phyloP scores from a whole-genome alignment of 208 protist species.

The Wallacemonas sp. region DNA sequence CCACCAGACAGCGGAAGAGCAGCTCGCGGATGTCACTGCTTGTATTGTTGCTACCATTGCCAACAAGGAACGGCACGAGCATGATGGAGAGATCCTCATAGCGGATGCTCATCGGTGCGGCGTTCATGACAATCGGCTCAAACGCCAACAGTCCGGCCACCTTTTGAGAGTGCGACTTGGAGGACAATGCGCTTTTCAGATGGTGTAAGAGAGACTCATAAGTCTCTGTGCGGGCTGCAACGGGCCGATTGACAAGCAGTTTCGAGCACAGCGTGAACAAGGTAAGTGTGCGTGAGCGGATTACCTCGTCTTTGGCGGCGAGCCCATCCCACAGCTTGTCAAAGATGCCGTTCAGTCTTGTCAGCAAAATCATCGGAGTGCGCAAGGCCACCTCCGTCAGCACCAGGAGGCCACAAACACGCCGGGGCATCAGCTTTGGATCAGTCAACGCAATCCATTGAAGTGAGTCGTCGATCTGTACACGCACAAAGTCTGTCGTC shows the following conservation, averaged over 20 bases:
- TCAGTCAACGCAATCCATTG: constrained; percentile 45
- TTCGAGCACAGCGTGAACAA: constrained; percentile 76
- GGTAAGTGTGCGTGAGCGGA: constrained; percentile 45
- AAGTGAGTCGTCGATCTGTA: constrained; percentile 61
- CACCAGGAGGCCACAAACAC: constrained; percentile 71
- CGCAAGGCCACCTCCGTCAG: constrained; percentile 64
- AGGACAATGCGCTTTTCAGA: constrained; percentile 54
- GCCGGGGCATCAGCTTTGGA: constrained; percentile 28
- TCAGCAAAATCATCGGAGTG: constrained; percentile 67
- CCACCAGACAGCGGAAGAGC: constrained; percentile 69
- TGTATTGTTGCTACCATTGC: constrained; percentile 24
- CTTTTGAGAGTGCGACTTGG: constrained; percentile 52
- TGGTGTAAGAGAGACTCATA: constrained; percentile 58
- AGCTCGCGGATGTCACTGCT: constrained; percentile 40
- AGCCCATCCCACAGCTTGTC: constrained; percentile 72
- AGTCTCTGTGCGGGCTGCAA: constrained; percentile 34
- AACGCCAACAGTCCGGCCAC: constrained; percentile 82
- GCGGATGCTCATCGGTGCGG: constrained; percentile 18
- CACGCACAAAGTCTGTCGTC: constrained; percentile 69
- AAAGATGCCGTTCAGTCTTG: constrained; percentile 59
- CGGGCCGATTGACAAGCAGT: constrained; percentile 57
- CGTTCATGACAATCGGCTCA: constrained; percentile 82
- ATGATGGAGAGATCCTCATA: constrained; percentile 82
- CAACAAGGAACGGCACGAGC: constrained; percentile 68
- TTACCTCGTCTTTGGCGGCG: constrained; percentile 37